Conservation (phyloP, 345 rosid genomes). For the Carallia pectinifolia region DNA sequence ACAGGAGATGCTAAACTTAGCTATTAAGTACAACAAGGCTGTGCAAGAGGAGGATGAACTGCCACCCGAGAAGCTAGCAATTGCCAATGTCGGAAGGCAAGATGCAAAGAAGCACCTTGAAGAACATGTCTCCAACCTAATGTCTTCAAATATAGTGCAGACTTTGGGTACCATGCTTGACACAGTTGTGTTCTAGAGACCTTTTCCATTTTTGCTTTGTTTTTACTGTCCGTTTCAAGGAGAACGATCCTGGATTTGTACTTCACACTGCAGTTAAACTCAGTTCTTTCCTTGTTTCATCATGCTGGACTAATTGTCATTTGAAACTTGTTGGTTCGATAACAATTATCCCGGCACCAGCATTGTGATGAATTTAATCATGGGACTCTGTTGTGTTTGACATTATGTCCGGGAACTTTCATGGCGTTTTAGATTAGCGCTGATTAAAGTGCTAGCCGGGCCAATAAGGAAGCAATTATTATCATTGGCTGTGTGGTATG, state of each 20-base stretch:
- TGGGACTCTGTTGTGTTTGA: too few species aligned
- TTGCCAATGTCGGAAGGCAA: conserved; percentile 94
- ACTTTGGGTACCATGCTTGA: conserved; percentile 97
- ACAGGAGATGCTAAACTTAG: conserved; percentile 92
- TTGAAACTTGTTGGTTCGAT: too few species aligned
- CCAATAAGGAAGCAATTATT: too few species aligned
- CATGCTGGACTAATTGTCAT: too few species aligned
- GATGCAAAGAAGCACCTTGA: conserved; percentile 98
- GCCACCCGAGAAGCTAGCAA: conserved; percentile 92
- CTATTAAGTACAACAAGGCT: conserved; percentile 86
- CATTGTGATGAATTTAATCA: too few species aligned
- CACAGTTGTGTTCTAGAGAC: conserved; percentile 74
- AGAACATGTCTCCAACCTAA: conserved; percentile 88
- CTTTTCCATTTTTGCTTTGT: neutral
- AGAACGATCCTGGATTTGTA: neutral
- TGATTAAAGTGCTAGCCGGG: too few species aligned
- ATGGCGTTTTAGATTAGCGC: too few species aligned
- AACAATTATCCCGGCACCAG: too few species aligned
- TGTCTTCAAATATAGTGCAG: conserved; percentile 99
- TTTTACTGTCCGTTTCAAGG: neutral
- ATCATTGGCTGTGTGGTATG: too few species aligned
- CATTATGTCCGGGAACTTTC: too few species aligned
- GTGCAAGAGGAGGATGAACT: conserved; percentile 98
- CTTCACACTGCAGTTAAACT: neutral
- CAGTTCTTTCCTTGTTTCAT: neutral